A percentile compares a stretch with the other conserved stretches of the same genome.
Conservation (phyloP, 2,329 filamentous ascomycete genomes). For the Beauveria rudraprayagi region DNA sequence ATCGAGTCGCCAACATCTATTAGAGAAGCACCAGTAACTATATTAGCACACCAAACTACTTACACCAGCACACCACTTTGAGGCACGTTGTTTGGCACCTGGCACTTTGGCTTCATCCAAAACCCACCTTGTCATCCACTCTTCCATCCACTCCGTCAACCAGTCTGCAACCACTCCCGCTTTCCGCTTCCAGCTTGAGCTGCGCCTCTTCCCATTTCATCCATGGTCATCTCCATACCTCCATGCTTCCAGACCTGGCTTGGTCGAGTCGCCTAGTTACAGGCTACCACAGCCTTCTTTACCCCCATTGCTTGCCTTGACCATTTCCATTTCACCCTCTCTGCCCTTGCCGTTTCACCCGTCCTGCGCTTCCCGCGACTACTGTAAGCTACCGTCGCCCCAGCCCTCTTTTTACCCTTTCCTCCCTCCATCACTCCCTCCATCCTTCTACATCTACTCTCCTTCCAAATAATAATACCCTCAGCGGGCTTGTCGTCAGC, state of each 20-base stretch:
- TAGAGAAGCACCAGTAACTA: too few relatives aligned
- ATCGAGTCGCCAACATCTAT: neutral
- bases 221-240: neutral
- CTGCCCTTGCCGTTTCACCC: conserved; percentile 3
- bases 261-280: neutral
- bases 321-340: neutral
- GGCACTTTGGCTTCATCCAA: neutral
- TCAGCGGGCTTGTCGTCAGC: neutral
- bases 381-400: neutral
- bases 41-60: neutral
- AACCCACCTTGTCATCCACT: neutral
- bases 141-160: neutral
- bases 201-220: neutral
- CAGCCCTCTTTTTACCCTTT: neutral
- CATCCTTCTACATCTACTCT: neutral
- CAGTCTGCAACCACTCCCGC: neutral
- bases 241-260: neutral
- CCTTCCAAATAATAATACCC: neutral
- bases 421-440: neutral
- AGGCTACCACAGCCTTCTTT: neutral
- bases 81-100: too few relatives aligned
- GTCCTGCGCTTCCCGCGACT: neutral
- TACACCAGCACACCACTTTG: too few relatives aligned
- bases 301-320: neutral
- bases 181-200: neutral